Evolutionary conservation across 441 rosid species (phyloP), one percentile per base, ranked within the genome.

Genomic region (Corymbia calophylla): DNA sequence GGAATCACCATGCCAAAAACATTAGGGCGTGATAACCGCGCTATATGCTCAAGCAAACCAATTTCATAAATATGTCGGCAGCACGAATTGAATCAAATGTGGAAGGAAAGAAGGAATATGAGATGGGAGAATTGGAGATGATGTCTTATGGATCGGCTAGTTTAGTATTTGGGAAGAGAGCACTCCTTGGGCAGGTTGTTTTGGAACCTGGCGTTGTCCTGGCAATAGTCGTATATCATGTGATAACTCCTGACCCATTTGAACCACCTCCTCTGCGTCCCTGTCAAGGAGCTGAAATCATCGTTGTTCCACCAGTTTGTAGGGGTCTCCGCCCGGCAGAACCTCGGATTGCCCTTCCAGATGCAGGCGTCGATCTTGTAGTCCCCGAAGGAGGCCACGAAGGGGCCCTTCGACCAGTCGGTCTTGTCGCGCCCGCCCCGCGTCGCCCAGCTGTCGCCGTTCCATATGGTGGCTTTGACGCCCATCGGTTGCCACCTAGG

Each of bases 391-490:
- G 97, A 93, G 53, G 97, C 94, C 87, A 94, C 90, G 81, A 97
- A 96, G 2, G 99, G 99, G 81, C 93, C 93, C 88, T 94, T 94
- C 47, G 96, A 95, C 99, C 99, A 96, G 60, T 96, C 95, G 25
- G 96, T 91, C 89, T 95, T 97, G 90, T 95, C 98, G 39, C 81
- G 93, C 18, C 99, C 99, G 39, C 98, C 99, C 1, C 95, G 92
- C 55, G 99, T 96, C 27, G 98, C 99, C 99, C 99, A 97, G 90
- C 92, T 93, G 85, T 95, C 97, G 21, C 99, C 99, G 23, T 96
- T 94, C 98, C 98, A 97, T 91, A 97, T 92, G 94, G 94, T 96
- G 49, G 86, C 88, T 77, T 94, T 93, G 87, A 96, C 87, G 89
- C 94, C 91, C 98, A 96, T 96, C 10, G 99, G 97, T 51, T 96